Base-by-base conservation (phyloP, 192 early-diverging fungal species). In the Linnemannia elongata region DNA sequence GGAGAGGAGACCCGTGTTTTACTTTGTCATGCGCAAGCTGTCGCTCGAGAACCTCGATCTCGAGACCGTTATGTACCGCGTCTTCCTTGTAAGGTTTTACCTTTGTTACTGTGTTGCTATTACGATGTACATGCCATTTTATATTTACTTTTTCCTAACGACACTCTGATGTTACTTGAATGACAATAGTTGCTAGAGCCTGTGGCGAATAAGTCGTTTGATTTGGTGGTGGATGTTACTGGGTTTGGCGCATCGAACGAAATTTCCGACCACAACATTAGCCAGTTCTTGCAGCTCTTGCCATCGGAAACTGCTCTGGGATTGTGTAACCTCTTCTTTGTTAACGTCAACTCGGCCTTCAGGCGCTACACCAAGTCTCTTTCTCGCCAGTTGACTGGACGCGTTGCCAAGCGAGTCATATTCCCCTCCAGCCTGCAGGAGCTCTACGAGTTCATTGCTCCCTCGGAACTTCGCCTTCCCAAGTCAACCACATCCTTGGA, bases 261-360 rank as follows among this genome's bases (percentile, higher is more conserved):
- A 88, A 93, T 97, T 49, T 94, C 95, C 27, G 81, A 89, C 35
- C 94, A 96, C 79, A 97, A 94, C 93, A 85, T 97, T 22, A 90
- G 81, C 69, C 94, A 94, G 89, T 91, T 98, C 63, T 74, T 93
- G 35, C 94, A 95, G 73, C 88, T 97, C 2, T 63, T 97, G 17
- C 96, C 97, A 24, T 89, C 91, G 69, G 89, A 93, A 42, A 90
- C 94, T 2, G 73, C 88, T 12, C 84, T 90, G 63, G 97, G 96
- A 85, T 77, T 97, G 13, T 90, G 90, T 52, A 89, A 90, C 15
- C 82, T 98, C 24, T 95, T 95, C 87, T 91, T 97, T 81, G 95
- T 97, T 88, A 97, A 97, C 71, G 93, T 94, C 68, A 97, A 97
- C 88, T 94, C 94, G 24, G 85, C 93, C 45, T 93, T 97, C 89